Conservation (phyloP, 2,329 filamentous ascomycete genomes). For the Fusarium sp. region DNA sequence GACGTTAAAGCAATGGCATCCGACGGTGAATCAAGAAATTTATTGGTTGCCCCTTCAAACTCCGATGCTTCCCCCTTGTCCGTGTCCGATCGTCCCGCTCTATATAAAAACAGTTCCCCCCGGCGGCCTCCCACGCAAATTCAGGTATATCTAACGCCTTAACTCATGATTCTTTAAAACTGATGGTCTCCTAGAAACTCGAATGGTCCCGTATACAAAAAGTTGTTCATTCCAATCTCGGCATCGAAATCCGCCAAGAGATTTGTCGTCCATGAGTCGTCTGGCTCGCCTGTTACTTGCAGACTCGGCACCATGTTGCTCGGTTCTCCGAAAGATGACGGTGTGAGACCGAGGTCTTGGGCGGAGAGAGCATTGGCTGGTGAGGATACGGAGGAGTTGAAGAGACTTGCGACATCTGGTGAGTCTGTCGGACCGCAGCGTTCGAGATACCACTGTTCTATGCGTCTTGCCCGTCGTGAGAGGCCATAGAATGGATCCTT, state of each 20-base stretch:
- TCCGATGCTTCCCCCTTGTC: conserved; percentile 26
- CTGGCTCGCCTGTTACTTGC: conserved; percentile 23
- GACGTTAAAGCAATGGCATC: neutral
- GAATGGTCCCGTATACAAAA: conserved; percentile 36
- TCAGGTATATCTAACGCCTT: neutral
- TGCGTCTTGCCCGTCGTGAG: conserved; percentile 24
- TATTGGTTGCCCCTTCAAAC: conserved; percentile 3
- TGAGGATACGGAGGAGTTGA: conserved; percentile 31
- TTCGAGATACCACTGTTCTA: conserved; percentile 42
- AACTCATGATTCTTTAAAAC: neutral
- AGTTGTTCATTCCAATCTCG: conserved; percentile 29
- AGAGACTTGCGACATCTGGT: conserved; percentile 26
- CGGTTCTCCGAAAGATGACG: conserved; percentile 17
- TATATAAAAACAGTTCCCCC: conserved; percentile 10
- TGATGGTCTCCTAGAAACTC: conserved; percentile 35
- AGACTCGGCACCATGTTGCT: conserved; percentile 24
- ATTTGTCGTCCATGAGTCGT: conserved; percentile 31
- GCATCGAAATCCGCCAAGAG: conserved; percentile 33
- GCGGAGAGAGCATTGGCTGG: conserved; percentile 12
- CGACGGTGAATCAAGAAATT: conserved; percentile 5
- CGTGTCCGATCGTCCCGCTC: conserved; percentile 16
- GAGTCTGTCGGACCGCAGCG: conserved; percentile 24
- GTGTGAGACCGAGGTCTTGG: conserved; percentile 14
- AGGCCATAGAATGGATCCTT: conserved; percentile 44
- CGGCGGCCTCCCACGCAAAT: neutral